Percentiles rank a stretch among this genome's conserved stretches.
phyloP scores from a whole-genome alignment of 371 early-diverging fungal genomes.

The Circinella minor region DNA sequence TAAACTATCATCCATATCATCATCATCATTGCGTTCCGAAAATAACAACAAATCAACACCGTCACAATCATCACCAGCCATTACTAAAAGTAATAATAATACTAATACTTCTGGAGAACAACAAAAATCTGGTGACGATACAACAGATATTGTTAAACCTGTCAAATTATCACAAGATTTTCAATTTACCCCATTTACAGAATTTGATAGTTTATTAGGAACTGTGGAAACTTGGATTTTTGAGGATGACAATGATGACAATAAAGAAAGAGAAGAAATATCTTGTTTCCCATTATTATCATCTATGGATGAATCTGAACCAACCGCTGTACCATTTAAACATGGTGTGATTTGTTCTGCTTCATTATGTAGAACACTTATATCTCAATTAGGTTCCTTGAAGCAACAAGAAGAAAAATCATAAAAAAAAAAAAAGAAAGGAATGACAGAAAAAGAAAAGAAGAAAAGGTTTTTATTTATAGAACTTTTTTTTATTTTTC shows the following conservation, averaged over 20 bases:
- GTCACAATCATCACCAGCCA: slow-evolving; percentile 4
- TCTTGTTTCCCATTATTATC: slow-evolving; percentile 12
- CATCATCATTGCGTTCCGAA: slow-evolving; percentile 17
- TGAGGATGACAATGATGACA: slow-evolving; percentile 7
- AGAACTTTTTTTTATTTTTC: no score
- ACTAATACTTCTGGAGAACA: background rate
- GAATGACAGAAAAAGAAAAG: no score
- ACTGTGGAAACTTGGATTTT: slow-evolving; percentile 45
- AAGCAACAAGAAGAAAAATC: background rate
- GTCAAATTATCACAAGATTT: slow-evolving; percentile 43
- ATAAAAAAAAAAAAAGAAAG: background rate
- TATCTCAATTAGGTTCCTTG: slow-evolving; percentile 16
- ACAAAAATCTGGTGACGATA: background rate
- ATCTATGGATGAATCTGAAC: slow-evolving; percentile 27
- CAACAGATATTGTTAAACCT: slow-evolving; percentile 18
- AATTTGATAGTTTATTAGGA: slow-evolving; percentile 34
- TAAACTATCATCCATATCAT: slow-evolving; percentile 26
- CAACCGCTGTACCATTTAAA: slow-evolving; percentile 49
- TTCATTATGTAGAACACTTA: slow-evolving; percentile 32
- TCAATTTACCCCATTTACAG: slow-evolving; percentile 37
- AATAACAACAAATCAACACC: slow-evolving; percentile 9
- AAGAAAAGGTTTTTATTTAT: no score
- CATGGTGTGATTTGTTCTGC: slow-evolving; percentile 56
- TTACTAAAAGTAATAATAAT: background rate
- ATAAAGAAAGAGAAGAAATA: background rate